A percentile compares a stretch with the other conserved stretches of the same genome.
phyloP scores from a whole-genome alignment of 2,329 filamentous ascomycete species.

The Emmonsiellopsis sp. region DNA sequence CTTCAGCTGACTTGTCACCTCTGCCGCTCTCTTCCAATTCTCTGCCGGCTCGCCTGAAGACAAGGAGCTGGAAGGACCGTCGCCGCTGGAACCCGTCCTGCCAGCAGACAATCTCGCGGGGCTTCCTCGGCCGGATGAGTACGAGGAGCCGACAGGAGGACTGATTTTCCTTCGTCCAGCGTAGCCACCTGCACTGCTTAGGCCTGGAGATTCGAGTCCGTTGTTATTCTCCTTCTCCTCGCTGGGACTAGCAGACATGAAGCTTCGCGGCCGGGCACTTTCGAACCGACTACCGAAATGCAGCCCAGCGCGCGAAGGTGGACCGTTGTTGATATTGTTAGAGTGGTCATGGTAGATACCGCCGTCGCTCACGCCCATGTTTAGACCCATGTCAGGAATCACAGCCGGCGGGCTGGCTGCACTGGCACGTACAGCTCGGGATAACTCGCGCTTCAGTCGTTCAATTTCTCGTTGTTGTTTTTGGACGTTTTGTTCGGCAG shows the following conservation, averaged over 20 bases:
- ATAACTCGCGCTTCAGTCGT: conserved; percentile 76
- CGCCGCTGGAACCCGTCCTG: background rate
- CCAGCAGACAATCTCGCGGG: conserved; percentile 25
- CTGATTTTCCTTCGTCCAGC: conserved; percentile 35
- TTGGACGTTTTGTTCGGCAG: conserved; percentile 77
- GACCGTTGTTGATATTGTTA: conserved; percentile 14
- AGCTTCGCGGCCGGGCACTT: conserved; percentile 32
- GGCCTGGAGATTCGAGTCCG: conserved; percentile 29
- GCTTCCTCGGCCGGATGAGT: conserved; percentile 28
- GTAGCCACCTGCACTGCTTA: conserved; percentile 16
- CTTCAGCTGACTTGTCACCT: conserved; percentile 96
- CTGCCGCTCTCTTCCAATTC: conserved; percentile 93
- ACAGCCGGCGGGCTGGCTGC: conserved; percentile 29
- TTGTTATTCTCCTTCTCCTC: conserved; percentile 72
- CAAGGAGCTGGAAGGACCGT: conserved; percentile 12
- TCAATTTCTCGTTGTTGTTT: conserved; percentile 82
- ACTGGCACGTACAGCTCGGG: conserved; percentile 37
- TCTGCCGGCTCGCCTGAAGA: conserved; percentile 56
- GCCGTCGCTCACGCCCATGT: conserved; percentile 42
- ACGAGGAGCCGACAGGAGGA: conserved; percentile 28
- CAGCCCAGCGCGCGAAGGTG: conserved; percentile 23
- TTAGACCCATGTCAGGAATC: conserved; percentile 47
- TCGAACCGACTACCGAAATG: conserved; percentile 33
- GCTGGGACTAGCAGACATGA: conserved; percentile 47
- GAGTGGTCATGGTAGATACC: conserved; percentile 32